These are phyloP conservation scores for Micractinium conductrix DNA, from an alignment of 139 green algal genomes.

Conservation along the genomic window DNA sequence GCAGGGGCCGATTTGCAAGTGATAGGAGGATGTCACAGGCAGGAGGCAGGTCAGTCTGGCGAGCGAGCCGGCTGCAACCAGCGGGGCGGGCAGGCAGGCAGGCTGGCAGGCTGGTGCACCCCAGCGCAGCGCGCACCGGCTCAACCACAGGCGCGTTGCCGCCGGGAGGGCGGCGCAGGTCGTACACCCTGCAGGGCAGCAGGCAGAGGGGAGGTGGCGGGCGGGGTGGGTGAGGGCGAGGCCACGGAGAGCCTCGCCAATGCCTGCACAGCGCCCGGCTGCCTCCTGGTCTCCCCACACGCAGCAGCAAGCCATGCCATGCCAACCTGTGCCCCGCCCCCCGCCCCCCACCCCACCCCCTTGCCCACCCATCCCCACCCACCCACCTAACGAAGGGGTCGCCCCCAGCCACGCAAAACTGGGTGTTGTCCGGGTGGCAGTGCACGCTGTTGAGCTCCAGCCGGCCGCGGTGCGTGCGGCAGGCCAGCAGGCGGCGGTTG, in stretches of 20 bases:
- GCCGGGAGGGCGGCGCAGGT: conserved; percentile 22
- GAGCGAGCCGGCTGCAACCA: not conserved
- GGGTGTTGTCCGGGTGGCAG: conserved; percentile 49
- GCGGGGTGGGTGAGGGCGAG: too few relatives aligned
- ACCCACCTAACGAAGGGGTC: conserved; percentile 49
- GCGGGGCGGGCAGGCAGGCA: too few relatives aligned
- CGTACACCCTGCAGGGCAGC: conserved; percentile 34
- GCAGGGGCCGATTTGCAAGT: not conserved
- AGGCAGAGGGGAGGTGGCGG: too few relatives aligned
- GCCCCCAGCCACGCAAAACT: conserved; percentile 57
- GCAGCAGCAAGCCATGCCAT: too few relatives aligned
- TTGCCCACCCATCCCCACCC: not conserved
- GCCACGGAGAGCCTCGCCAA: too few relatives aligned
- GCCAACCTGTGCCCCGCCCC: not conserved
- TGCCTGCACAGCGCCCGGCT: not conserved
- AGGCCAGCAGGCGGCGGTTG: conserved; percentile 39
- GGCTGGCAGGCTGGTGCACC: not conserved
- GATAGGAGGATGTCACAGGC: not conserved
- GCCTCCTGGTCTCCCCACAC: too few relatives aligned
- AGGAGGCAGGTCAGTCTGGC: not conserved
- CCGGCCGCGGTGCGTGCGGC: conserved; percentile 7
- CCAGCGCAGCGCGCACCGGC: conserved; percentile 14
- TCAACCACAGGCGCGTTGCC: not conserved
- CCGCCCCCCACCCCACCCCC: not conserved
- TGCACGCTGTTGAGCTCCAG: conserved; percentile 49